Conservation (phyloP, 2,329 filamentous ascomycete species). For the Colletotrichum liaoningense region DNA sequence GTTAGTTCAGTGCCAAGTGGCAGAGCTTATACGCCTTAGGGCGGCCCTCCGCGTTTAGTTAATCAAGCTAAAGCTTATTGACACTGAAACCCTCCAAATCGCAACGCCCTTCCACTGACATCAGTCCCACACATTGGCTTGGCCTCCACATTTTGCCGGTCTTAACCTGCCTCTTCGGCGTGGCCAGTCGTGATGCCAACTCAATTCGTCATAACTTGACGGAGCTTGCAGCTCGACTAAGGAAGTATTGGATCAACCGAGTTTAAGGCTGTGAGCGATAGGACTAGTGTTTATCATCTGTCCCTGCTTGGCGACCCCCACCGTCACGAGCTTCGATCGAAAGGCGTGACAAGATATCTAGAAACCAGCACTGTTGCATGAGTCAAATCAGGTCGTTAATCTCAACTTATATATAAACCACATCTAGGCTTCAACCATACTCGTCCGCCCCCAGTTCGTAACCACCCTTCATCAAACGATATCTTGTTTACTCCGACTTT, state of each 20-base stretch:
- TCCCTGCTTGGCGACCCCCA: background rate
- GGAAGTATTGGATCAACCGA: background rate
- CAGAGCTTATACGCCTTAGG: constrained; percentile 14
- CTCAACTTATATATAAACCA: background rate
- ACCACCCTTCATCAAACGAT: background rate
- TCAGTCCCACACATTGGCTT: background rate
- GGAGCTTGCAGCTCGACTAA: background rate
- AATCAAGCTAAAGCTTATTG: background rate
- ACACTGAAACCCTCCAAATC: background rate
- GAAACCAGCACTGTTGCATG: background rate
- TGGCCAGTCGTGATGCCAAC: background rate
- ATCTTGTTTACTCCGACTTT: background rate
- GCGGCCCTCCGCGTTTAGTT: background rate
- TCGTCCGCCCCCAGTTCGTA: too few species aligned
- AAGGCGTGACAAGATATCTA: background rate
- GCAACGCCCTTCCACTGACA: constrained; percentile 26
- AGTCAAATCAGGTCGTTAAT: constrained; percentile 8
- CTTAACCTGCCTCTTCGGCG: background rate
- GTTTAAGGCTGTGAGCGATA: background rate
- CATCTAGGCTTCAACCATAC: background rate
- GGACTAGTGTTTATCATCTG: background rate
- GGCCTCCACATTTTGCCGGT: constrained; percentile 1
- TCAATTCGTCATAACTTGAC: background rate
- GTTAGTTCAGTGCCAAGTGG: background rate
- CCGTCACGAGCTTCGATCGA: background rate